Evolutionary conservation across 768 basidiomycete species (phyloP).

Genomic region (Hydnomerulius pinastri): DNA sequence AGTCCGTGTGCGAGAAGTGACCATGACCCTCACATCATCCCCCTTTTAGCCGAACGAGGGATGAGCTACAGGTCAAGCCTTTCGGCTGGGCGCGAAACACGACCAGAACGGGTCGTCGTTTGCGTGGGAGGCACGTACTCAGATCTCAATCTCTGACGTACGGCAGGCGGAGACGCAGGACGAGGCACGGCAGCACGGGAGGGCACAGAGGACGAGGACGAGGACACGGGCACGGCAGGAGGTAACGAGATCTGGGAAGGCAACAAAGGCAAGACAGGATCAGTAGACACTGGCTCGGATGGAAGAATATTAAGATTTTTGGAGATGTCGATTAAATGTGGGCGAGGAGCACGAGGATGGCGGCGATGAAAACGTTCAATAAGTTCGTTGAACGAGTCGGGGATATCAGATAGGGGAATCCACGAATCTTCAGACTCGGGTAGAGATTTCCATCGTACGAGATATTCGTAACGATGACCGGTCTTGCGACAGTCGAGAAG

Average conservation of each 20-base stretch:
- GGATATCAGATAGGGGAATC: slow-evolving; percentile 8
- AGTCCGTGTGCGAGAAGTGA: too few relatives aligned
- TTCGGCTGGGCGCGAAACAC: slow-evolving; percentile 16
- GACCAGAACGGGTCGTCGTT: slow-evolving; percentile 22
- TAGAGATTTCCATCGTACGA: not conserved
- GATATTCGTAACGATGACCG: slow-evolving; percentile 4
- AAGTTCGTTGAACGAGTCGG: not conserved
- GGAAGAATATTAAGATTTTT: too few relatives aligned
- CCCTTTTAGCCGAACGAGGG: slow-evolving; percentile 10
- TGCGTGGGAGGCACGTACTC: slow-evolving; percentile 21
- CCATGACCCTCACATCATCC: slow-evolving; percentile 14
- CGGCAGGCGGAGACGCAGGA: slow-evolving; percentile 6
- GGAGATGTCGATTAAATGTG: too few relatives aligned
- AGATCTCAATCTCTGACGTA: slow-evolving; percentile 9
- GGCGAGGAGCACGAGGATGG: not conserved
- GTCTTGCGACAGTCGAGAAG: slow-evolving; percentile 5
- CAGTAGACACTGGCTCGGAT: too few relatives aligned
- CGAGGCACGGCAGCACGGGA: not conserved
- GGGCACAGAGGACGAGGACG: not conserved
- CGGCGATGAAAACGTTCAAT: too few relatives aligned
- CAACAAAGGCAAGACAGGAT: too few relatives aligned
- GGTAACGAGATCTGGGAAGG: too few relatives aligned
- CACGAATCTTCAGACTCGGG: slow-evolving; percentile 4
- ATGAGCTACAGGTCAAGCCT: too few relatives aligned
- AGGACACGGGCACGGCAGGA: not conserved